Base-by-base conservation (phyloP, 2,329 filamentous ascomycete genomes). In the Conoideocrella luteorostrata region DNA sequence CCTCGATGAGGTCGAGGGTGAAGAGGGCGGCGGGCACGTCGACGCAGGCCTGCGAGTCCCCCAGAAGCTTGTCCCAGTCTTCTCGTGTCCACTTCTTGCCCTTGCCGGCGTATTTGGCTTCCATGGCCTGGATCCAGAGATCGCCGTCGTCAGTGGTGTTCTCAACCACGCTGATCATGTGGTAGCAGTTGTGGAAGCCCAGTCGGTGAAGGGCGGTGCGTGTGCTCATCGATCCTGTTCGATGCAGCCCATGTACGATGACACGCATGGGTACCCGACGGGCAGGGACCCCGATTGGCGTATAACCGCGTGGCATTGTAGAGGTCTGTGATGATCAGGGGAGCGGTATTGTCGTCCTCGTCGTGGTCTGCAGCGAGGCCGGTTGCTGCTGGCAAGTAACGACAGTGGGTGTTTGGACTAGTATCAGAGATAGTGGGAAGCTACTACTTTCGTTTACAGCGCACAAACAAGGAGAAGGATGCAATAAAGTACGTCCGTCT, bases 21-120 rank as follows among this genome's bases (percentile, higher is more conserved):
- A 68, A 64, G 52, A 80, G 82, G 29, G 76, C 66, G 1, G 78
- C 64, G 2, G 82, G 79, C 13, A 78, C 58, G 37, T 76, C 76
- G 44, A 71, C 70, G 7, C 73, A 77, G 18, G 70, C 71, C n/a
- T 77, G 69, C 51, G 61, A 69, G 20, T 64, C 53, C 36, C 66
- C 67, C 38, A 74, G 64, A 6, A 74, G 56, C 45, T 60, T 58
- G 55, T 75, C 71, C 61, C 69, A 74, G 48, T 72, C 67, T 15
- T 57, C 51, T 34, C 59, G 63, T n/a, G 53, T 56, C 42, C 65
- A 60, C 26, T 36, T 17, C 20, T 54, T 38, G 9, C 54, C 58
- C 21, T 53, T 55, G 43, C 51, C 56, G 39, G 47, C 54, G 45
- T 57, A 65, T 46, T 62, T 65, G 45, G 55, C 56, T 37, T 61